Conservation (phyloP, 1,139 yeast genomes). For the Diutina ranongensis region DNA sequence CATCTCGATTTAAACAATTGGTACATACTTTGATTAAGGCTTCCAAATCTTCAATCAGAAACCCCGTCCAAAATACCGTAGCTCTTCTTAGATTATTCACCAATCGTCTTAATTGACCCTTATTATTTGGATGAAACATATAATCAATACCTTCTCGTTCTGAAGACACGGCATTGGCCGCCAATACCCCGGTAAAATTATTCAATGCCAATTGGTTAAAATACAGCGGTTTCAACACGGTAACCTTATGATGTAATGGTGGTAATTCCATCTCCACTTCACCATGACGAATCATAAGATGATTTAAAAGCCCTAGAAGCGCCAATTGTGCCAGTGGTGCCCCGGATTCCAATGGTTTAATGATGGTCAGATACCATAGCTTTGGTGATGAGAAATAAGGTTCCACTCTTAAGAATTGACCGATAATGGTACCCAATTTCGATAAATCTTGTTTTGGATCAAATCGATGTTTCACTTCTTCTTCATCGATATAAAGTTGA, state of each 20-base stretch:
- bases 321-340: conserved; percentile 8
- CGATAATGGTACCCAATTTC: conserved; percentile 40
- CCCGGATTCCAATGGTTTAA: conserved; percentile 29
- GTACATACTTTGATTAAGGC: conserved; percentile 38
- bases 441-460: conserved; percentile 37
- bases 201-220: conserved; percentile 52
- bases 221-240: conserved; percentile 46
- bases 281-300: conserved; percentile 45
- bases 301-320: conserved; percentile 20
- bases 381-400: conserved; percentile 42
- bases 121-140: conserved; percentile 55
- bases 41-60: conserved; percentile 43
- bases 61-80: conserved; percentile 69
- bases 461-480: conserved; percentile 23
- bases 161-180: conserved; percentile 64
- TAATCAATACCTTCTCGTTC: conserved; percentile 57
- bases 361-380: conserved; percentile 35
- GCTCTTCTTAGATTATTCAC: conserved; percentile 53
- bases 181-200: conserved; percentile 53
- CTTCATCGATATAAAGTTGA: conserved; percentile 42
- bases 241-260: conserved; percentile 43
- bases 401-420: conserved; percentile 44
- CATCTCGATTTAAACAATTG: conserved; percentile 27
- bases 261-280: conserved; percentile 53
- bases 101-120: conserved; percentile 41